phyloP scores from a whole-genome alignment of 768 basidiomycete genomes.

The Auricularia sp. region DNA sequence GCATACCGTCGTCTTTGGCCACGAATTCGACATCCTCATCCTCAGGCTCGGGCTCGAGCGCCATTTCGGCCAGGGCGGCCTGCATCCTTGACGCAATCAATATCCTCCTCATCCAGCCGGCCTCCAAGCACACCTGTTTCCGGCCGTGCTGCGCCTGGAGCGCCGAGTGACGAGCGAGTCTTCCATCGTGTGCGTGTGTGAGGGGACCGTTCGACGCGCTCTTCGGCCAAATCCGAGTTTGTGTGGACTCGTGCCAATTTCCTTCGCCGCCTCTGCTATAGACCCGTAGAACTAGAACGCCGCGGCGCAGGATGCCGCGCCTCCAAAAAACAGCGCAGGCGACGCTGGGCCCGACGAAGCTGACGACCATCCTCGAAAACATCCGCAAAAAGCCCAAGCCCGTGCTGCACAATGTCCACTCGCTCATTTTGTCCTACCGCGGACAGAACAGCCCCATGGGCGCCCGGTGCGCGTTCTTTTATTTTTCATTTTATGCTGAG shows the following conservation, averaged over 20 bases:
- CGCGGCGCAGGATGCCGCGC: too few species aligned
- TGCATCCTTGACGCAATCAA: constrained; percentile 47
- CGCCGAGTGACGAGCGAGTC: constrained; percentile 50
- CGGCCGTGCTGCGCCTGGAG: constrained; percentile 62
- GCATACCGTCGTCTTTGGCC: constrained; percentile 44
- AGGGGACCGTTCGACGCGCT: too few species aligned
- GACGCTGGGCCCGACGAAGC: background rate
- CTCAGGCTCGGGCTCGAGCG: constrained; percentile 35
- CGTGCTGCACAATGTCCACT: background rate
- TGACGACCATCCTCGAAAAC: background rate
- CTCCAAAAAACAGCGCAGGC: too few species aligned
- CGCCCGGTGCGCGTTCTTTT: background rate
- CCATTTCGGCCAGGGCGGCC: constrained; percentile 64
- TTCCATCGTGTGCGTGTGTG: constrained; percentile 10
- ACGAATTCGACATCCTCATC: constrained; percentile 72
- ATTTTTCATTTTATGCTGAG: too few species aligned
- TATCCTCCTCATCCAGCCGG: background rate
- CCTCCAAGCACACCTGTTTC: constrained; percentile 47
- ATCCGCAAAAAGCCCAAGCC: background rate
- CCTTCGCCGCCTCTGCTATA: too few species aligned
- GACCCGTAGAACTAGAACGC: too few species aligned
- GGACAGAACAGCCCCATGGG: background rate
- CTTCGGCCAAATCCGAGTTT: too few species aligned
- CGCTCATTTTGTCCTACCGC: background rate
- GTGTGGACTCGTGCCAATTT: too few species aligned